Conservation (phyloP, 345 rosid species). For the Barbarea vulgaris region DNA sequence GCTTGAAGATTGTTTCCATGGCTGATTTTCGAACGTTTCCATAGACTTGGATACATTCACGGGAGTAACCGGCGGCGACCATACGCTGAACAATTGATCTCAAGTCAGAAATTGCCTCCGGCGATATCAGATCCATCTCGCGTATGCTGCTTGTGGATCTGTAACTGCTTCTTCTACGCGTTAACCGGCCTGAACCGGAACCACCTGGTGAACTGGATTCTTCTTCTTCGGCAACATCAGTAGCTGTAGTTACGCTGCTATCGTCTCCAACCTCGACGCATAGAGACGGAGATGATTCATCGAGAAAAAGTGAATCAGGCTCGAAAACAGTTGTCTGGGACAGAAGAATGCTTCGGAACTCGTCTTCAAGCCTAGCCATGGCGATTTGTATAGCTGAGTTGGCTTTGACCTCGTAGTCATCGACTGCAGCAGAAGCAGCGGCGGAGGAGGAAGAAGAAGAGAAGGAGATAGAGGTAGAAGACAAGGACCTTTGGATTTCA, state of each 20-base stretch:
- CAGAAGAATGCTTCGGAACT: conserved; percentile 81
- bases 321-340: conserved; percentile 59
- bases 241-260: background rate
- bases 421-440: conserved; percentile 3
- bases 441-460: conserved; percentile 37
- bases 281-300: conserved; percentile 42
- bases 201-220: conserved; percentile 12
- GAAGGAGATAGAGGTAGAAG: conserved; percentile 50
- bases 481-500: conserved; percentile 65
- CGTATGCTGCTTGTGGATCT: conserved; percentile 45
- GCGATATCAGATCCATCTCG: conserved; percentile 41
- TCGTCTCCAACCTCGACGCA: conserved; percentile 44
- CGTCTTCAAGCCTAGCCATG: conserved; percentile 97
- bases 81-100: conserved; percentile 40
- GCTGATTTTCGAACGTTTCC: conserved; percentile 80
- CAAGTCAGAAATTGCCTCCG: conserved; percentile 36
- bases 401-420: conserved; percentile 51
- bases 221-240: conserved; percentile 3
- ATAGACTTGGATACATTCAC: conserved; percentile 54
- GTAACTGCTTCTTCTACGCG: conserved; percentile 40
- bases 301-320: conserved; percentile 51
- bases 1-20: conserved; percentile 63
- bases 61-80: conserved; percentile 41
- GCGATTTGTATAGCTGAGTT: conserved; percentile 88
- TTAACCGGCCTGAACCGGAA: conserved; percentile 40